These are phyloP conservation scores for Saprolegnia diclina DNA, from an alignment of 352 stramenopile genomes.

Conservation along the genomic window DNA sequence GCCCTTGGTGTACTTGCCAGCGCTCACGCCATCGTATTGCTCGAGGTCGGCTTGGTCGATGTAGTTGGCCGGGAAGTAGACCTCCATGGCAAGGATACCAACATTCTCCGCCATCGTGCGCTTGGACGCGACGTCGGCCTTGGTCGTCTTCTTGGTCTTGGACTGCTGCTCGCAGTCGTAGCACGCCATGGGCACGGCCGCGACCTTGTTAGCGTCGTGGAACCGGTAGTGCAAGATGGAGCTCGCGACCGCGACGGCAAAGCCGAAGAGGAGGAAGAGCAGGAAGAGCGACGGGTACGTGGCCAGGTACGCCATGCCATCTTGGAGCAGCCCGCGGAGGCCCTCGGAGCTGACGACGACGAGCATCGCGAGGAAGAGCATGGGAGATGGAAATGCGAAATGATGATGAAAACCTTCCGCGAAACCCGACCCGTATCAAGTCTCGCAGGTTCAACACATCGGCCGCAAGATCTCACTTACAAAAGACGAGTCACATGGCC, in stretches of 20 bases:
- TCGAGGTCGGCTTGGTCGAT: slow-evolving; percentile 94
- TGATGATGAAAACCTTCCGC: not conserved
- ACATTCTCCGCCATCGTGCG: slow-evolving; percentile 56
- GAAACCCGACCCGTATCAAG: not conserved
- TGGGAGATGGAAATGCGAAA: slow-evolving; percentile 16
- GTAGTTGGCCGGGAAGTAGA: slow-evolving; percentile 93
- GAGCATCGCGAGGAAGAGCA: slow-evolving; percentile 21
- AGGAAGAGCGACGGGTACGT: slow-evolving; percentile 23
- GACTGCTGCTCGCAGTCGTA: slow-evolving; percentile 25
- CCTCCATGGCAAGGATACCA: slow-evolving; percentile 95
- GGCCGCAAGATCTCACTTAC: not conserved
- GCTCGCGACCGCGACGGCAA: slow-evolving; percentile 19
- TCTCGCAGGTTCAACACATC: slow-evolving; percentile 5
- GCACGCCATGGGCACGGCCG: slow-evolving; percentile 9
- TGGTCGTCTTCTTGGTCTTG: slow-evolving; percentile 12
- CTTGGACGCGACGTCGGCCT: not conserved
- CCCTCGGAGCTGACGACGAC: slow-evolving; percentile 21
- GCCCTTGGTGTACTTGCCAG: slow-evolving; percentile 85
- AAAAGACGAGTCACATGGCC: not conserved
- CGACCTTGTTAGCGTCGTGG: slow-evolving; percentile 1
- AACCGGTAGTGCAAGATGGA: slow-evolving; percentile 14
- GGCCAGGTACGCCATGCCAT: slow-evolving; percentile 9
- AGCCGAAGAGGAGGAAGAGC: slow-evolving; percentile 23
- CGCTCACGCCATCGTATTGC: slow-evolving; percentile 77
- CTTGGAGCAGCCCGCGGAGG: slow-evolving; percentile 18